These are phyloP conservation scores for Scheffersomyces coipomensis DNA, from an alignment of 805 yeast genomes.

Conservation along the genomic window DNA sequence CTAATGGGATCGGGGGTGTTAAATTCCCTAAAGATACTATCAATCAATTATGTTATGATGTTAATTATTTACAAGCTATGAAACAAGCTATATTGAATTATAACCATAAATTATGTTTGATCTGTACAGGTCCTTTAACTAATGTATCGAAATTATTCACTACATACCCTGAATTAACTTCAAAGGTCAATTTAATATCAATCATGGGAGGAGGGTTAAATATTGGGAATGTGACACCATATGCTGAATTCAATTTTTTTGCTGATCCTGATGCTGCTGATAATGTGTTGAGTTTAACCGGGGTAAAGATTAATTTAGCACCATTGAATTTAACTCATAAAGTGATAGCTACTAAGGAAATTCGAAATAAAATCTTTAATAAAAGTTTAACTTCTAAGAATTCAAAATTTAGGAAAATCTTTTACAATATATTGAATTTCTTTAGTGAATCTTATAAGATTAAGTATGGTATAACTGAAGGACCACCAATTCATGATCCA, in stretches of 20 bases:
- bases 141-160: conserved; percentile 59
- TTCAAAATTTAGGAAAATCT: conserved; percentile 44
- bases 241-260: conserved; percentile 74
- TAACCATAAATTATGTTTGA: conserved; percentile 53
- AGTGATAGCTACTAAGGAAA: conserved; percentile 44
- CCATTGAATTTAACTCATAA: conserved; percentile 74
- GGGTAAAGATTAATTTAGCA: conserved; percentile 52
- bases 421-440: conserved; percentile 20
- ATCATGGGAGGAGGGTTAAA: conserved; percentile 76
- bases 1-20: conserved; percentile 77
- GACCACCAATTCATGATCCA: conserved; percentile 85
- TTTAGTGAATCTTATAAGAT: conserved; percentile 14
- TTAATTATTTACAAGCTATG: conserved; percentile 34
- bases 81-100: conserved; percentile 40
- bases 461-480: conserved; percentile 27
- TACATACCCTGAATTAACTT: conserved; percentile 52
- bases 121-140: conserved; percentile 79
- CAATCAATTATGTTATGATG: conserved; percentile 13
- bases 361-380: conserved; percentile 24
- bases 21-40: conserved; percentile 46
- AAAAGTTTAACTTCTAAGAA: conserved; percentile 21
- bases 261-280: conserved; percentile 78
- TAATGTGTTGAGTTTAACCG: conserved; percentile 36
- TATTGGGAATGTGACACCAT: conserved; percentile 49
- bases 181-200: conserved; percentile 51